Conservation (phyloP, 1,139 yeast species). For the Candida dubliniensis region DNA sequence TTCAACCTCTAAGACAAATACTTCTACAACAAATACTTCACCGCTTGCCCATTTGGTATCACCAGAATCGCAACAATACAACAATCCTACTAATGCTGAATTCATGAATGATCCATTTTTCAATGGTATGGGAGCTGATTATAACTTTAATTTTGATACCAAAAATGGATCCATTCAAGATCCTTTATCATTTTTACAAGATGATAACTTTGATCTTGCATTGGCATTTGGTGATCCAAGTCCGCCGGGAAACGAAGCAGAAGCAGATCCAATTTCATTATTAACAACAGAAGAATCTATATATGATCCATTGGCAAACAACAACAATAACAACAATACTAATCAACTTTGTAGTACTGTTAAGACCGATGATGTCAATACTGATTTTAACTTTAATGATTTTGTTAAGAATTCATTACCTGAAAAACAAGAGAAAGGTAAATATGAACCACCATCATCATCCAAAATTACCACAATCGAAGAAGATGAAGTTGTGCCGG, state of each 20-base stretch:
- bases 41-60: conserved; percentile 21
- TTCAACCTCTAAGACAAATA: conserved; percentile 14
- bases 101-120: conserved; percentile 32
- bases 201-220: conserved; percentile 50
- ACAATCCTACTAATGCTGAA: conserved; percentile 12
- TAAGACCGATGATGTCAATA: conserved; percentile 16
- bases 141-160: conserved; percentile 17
- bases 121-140: conserved; percentile 11
- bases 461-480: conserved; percentile 8
- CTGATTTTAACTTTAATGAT: conserved; percentile 38
- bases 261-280: conserved; percentile 35
- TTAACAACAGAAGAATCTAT: conserved; percentile 65
- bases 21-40: conserved; percentile 13
- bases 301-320: conserved; percentile 54
- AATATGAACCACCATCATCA: background rate
- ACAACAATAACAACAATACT: background rate
- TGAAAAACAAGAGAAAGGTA: conserved; percentile 16
- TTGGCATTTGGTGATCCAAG: conserved; percentile 40
- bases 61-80: conserved; percentile 14
- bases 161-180: conserved; percentile 19
- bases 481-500: conserved; percentile 29
- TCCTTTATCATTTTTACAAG: conserved; percentile 49
- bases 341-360: background rate
- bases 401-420: conserved; percentile 30
- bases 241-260: conserved; percentile 10